A percentile compares a stretch with the other conserved stretches of the same genome.
Evolutionary conservation across 192 early-diverging fungal species (phyloP).

Genomic region (Dissophora ornata): DNA sequence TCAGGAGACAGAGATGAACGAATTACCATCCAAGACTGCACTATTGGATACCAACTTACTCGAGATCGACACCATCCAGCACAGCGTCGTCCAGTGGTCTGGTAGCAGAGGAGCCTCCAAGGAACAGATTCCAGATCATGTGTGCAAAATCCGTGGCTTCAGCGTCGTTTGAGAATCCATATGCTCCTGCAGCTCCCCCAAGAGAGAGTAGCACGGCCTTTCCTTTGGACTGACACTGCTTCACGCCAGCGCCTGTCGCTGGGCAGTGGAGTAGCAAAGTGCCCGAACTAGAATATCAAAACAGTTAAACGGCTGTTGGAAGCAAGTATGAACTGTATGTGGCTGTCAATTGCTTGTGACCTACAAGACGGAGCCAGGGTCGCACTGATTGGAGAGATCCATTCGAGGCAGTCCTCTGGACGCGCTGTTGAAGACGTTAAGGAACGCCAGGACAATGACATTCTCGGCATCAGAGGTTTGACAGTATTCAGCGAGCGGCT

Average conservation of each 20-base stretch:
- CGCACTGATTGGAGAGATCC: slow-evolving; percentile 78
- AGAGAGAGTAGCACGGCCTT: slow-evolving; percentile 80
- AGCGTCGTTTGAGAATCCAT: slow-evolving; percentile 67
- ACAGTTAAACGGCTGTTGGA: too few species aligned
- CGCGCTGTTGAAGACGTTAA: slow-evolving; percentile 71
- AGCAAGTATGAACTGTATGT: too few species aligned
- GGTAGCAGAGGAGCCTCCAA: slow-evolving; percentile 67
- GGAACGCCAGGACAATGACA: slow-evolving; percentile 69
- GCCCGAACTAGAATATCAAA: slow-evolving; percentile 48
- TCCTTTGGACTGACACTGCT: slow-evolving; percentile 76
- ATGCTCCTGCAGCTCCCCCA: slow-evolving; percentile 74
- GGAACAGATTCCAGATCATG: slow-evolving; percentile 81
- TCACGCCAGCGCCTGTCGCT: slow-evolving; percentile 72
- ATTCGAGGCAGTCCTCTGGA: slow-evolving; percentile 65
- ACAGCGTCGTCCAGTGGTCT: slow-evolving; percentile 78
- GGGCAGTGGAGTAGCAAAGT: slow-evolving; percentile 77
- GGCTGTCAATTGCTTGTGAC: too few species aligned
- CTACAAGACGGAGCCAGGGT: slow-evolving; percentile 57
- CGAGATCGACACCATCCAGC: slow-evolving; percentile 77
- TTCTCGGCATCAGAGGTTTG: slow-evolving; percentile 60
- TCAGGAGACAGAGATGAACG: too few species aligned
- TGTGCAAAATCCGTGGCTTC: slow-evolving; percentile 72
- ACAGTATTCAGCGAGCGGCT: slow-evolving; percentile 70
- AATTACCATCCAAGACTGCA: too few species aligned
- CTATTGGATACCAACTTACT: slow-evolving; percentile 29